phyloP scores from a whole-genome alignment of 176 grass and related monocot genomes.

The sorghum (Sorghum bicolor) region Sorghum_bicolor_NCBIv3 NC_012873.2:51431501-51432000 shows the following conservation, averaged over 20 bases:
- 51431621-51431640: neutral
- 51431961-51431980: conserved; percentile 44
- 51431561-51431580: conserved; percentile 76
- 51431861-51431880: neutral
- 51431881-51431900: neutral
- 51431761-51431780: conserved; percentile 79
- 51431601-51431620: neutral
- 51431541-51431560: conserved; percentile 77
- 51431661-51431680: conserved; percentile 43
- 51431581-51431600: neutral
- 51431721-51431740: conserved; percentile 52
- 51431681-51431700: conserved; percentile 72
- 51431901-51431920: neutral
- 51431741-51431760: conserved; percentile 71
- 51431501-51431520: conserved; percentile 28
- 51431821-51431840: conserved; percentile 57
- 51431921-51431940: neutral
- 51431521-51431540: conserved; percentile 72
- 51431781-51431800: conserved; percentile 59
- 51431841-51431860: conserved; percentile 45
- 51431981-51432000: conserved; percentile 57
- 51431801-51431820: conserved; percentile 59
- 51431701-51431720: conserved; percentile 82
- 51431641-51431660: neutral
- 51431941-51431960: conserved; percentile 16